Conservation (phyloP, 2,329 filamentous ascomycete genomes). For the Apiospora phragmitis region DNA sequence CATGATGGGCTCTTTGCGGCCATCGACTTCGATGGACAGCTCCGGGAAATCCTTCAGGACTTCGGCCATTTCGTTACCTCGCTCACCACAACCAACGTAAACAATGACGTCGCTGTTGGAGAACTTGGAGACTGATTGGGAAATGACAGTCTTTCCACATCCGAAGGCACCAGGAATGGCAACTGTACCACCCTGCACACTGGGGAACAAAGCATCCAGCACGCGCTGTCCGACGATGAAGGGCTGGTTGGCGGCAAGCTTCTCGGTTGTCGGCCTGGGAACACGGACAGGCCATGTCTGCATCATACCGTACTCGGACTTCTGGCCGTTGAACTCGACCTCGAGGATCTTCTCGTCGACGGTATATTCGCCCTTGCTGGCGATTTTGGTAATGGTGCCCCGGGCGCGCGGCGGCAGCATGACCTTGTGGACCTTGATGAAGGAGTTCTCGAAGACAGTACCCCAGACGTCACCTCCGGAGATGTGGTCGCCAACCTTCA, state of each 20-base stretch:
- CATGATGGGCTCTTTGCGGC: slow-evolving; percentile 98
- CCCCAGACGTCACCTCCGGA: slow-evolving; percentile 96
- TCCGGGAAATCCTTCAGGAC: slow-evolving; percentile 99
- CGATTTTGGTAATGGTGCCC: slow-evolving; percentile 89
- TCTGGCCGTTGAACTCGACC: slow-evolving; percentile 95
- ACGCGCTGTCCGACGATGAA: slow-evolving; percentile 98
- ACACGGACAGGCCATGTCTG: slow-evolving; percentile 98
- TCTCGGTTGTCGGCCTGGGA: slow-evolving; percentile 88
- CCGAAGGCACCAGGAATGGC: slow-evolving; percentile 98
- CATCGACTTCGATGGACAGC: slow-evolving; percentile 91
- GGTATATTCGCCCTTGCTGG: slow-evolving; percentile 87
- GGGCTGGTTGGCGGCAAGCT: slow-evolving; percentile 82
- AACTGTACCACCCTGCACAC: slow-evolving; percentile 95
- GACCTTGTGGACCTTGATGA: slow-evolving; percentile 91
- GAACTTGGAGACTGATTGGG: slow-evolving; percentile 98
- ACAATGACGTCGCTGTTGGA: slow-evolving; percentile 99
- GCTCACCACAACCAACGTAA: slow-evolving; percentile 89
- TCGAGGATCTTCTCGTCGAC: slow-evolving; percentile 93
- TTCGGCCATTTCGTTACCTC: slow-evolving; percentile 99
- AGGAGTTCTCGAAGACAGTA: slow-evolving; percentile 91
- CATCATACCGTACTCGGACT: slow-evolving; percentile 96
- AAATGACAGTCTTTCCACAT: slow-evolving; percentile 99
- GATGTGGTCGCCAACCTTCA: slow-evolving; percentile 97
- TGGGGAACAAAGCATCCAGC: slow-evolving; percentile 91
- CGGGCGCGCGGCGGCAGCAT: slow-evolving; percentile 85